Base-by-base conservation (phyloP, 441 rosid species). In the Erodium moschatum region DNA sequence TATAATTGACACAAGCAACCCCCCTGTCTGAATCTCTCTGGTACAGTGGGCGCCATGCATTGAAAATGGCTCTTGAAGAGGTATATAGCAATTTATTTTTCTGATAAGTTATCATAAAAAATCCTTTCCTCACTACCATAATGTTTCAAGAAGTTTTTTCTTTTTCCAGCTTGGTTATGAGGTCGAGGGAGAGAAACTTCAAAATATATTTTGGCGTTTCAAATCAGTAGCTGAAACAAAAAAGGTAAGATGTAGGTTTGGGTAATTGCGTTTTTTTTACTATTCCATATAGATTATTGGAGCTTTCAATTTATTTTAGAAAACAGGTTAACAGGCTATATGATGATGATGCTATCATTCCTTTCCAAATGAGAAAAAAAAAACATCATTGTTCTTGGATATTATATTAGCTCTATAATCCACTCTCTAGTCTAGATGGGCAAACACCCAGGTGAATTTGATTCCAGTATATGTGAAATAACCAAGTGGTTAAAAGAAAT, bases 1-100 rank as follows among this genome's bases (percentile, higher is more conserved):
- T 11, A 8, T 1, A 8, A 8, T 8, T 42, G 48, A 42, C 74
- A 27, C 15, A 60, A 61, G 61, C 66, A 58, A 15, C 54, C 6
- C 65, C 54, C 6, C 65, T 29, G 6, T 48, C 40, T 54, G 4
- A 35, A 46, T 40, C 61, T 71, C 66, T 67, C 7, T 73, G 76
- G 46, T 80, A 12, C 79, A 94, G 97, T 73, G 99, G 99, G 40
- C 92, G 97, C 10, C 97, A 91, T 76, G 99, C 96, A 38, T 75
- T 94, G 74, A 91, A 75, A 69, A 90, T 82, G 80, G 88, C 88
- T 76, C 75, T 91, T 70, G 74, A 73, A 54, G 94, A 91, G 97
- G 99, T 94, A 84, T 46, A 73, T 33, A 46, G 9, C 60, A 52
- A 52, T 52, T 6, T 52, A 40, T 13, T 6, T 48, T 0, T 40